Base-by-base conservation (phyloP, 2,329 filamentous ascomycete genomes). In the Triangularia setosa region DNA sequence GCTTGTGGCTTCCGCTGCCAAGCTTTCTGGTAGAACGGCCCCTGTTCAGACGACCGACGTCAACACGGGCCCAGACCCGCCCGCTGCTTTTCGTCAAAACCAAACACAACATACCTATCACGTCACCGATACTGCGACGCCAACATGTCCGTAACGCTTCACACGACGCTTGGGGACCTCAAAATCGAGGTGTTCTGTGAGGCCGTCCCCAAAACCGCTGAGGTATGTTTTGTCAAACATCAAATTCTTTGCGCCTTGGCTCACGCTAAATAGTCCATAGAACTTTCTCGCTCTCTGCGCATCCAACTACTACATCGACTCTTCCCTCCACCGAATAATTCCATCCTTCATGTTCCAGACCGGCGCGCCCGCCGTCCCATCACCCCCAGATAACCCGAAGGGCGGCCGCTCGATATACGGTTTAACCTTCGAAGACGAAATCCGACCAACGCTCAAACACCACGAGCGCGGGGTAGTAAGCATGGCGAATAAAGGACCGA, bases 171-270 rank as follows among this genome's bases (percentile, higher is more conserved):
- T 61, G 95, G 95, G 75, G 90, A 95, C 78, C 84, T 99, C 75
- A 99, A 98, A 80, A 86, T 98, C 72, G 95, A 98, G 78, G 83
- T 99, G 70, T 98, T 97, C 80, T 98, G 94, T 81, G 92, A 97
- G 76, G 89, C 91, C 71, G 92, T 96, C 30, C 95, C 95, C 67
- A 93, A 94, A 77, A 97, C 95, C 0, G 90, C 93, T 68, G 91
- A 97, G 80, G 90, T 90, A 79, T 63, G 79, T 71, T 40, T 53
- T 54, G 27, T 5, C 54, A 4, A 33, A 33, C 57, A 35, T 9
- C n/a, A n/a, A n/a, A 33, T 12, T 52, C 27, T n/a, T 44, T 24
- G n/a, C 18, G 21, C 12, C 60, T n/a, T 12, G 23, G 63, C 28
- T 44, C 33, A 54, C 35, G 12, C 25, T 28, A 40, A 59, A 60